Conservation (phyloP, 345 rosid species). For the Linum lewisii region DNA sequence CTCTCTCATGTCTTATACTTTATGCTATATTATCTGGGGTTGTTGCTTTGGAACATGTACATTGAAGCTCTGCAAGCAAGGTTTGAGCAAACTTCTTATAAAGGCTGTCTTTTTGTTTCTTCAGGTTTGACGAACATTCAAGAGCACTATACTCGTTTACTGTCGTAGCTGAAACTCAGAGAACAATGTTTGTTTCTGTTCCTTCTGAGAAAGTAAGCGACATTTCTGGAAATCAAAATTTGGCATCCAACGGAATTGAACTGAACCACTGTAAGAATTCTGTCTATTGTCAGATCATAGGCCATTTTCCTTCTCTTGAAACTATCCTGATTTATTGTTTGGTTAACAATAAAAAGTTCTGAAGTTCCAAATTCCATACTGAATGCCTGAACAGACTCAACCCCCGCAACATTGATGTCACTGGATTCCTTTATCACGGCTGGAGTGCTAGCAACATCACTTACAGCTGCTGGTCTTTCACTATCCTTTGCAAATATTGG, state of each 20-base stretch:
- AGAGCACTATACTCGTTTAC: constrained; percentile 42
- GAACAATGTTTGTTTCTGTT: constrained; percentile 25
- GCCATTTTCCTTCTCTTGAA: not conserved
- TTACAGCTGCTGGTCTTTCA: constrained; percentile 37
- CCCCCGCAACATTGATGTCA: constrained; percentile 34
- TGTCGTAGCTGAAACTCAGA: constrained; percentile 20
- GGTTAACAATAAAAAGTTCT: constrained; percentile 4
- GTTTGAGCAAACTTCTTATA: constrained; percentile 8
- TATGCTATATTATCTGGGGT: too few species aligned
- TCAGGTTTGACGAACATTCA: constrained; percentile 36
- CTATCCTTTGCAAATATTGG: constrained; percentile 36
- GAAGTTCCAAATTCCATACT: constrained; percentile 8
- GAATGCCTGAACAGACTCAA: constrained; percentile 21
- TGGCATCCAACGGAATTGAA: constrained; percentile 35
- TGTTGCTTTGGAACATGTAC: constrained; percentile 3
- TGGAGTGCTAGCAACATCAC: constrained; percentile 40
- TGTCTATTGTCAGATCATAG: not conserved
- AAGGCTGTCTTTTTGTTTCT: constrained; percentile 10
- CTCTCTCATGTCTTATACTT: constrained; percentile 1
- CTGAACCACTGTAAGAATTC: constrained; percentile 34
- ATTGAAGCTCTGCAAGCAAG: constrained; percentile 1
- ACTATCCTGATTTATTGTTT: constrained; percentile 1
- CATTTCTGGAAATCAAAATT: constrained; percentile 40
- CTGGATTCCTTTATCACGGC: constrained; percentile 42
- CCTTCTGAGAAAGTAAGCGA: constrained; percentile 36